These are phyloP conservation scores for Syncephalastrum contaminatum DNA, from an alignment of 371 early-diverging fungal genomes.

Conservation along the genomic window DNA sequence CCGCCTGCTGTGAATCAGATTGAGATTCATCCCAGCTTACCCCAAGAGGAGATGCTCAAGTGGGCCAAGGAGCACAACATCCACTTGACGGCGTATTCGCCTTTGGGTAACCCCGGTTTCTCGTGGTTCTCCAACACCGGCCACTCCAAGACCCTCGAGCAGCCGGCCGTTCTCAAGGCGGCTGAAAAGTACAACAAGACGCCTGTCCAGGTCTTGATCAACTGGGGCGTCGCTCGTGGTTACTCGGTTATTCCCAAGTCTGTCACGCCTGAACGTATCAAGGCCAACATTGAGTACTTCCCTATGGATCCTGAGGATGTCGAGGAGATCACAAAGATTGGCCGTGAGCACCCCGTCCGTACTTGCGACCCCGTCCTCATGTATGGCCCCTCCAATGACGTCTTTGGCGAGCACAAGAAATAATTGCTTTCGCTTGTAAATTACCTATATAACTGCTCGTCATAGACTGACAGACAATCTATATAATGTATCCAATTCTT, in stretches of 20 bases:
- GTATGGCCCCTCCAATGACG: slow-evolving; percentile 30
- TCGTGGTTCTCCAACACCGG: slow-evolving; percentile 3
- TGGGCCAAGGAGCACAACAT: slow-evolving; percentile 41
- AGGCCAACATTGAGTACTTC: slow-evolving; percentile 40
- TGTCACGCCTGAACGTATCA: slow-evolving; percentile 43
- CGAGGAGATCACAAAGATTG: slow-evolving; percentile 30
- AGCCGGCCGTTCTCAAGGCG: slow-evolving; percentile 43
- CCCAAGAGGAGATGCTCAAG: slow-evolving; percentile 42
- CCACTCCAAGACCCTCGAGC: slow-evolving; percentile 16
- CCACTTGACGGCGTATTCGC: slow-evolving; percentile 45
- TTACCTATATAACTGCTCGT: too few relatives aligned
- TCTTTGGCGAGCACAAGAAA: slow-evolving; percentile 29
- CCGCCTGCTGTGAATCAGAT: slow-evolving; percentile 85
- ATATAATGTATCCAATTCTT: too few relatives aligned
- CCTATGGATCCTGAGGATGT: slow-evolving; percentile 37
- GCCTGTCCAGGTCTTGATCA: slow-evolving; percentile 72
- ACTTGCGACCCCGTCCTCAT: slow-evolving; percentile 32
- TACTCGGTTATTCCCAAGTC: slow-evolving; percentile 63
- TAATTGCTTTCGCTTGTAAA: slow-evolving; percentile 4
- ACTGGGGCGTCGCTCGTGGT: slow-evolving; percentile 77
- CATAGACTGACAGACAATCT: too few relatives aligned
- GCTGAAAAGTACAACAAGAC: slow-evolving; percentile 70
- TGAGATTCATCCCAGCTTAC: slow-evolving; percentile 58
- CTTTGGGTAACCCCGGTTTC: slow-evolving; percentile 41
- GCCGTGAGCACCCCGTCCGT: slow-evolving; percentile 24